These are phyloP conservation scores for Psidium guajava DNA, from an alignment of 345 rosid genomes.

Conservation along the genomic window DNA sequence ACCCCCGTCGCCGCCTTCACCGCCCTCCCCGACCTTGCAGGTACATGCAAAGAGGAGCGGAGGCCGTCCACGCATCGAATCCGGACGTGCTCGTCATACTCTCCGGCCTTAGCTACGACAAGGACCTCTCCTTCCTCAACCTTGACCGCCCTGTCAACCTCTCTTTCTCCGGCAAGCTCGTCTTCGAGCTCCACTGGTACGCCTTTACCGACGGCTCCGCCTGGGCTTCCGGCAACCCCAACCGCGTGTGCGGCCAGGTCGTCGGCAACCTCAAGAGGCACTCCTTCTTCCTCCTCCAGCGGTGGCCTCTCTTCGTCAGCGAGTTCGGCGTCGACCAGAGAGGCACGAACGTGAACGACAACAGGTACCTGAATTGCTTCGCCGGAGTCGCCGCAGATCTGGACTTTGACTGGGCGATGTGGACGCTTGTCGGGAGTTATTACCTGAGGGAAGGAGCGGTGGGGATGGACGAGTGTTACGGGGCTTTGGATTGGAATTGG, in stretches of 20 bases:
- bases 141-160: conserved; percentile 27
- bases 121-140: conserved; percentile 51
- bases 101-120: conserved; percentile 73
- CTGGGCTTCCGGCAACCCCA: conserved; percentile 62
- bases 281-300: conserved; percentile 49
- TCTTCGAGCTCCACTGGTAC: conserved; percentile 87
- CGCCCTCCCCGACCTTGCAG: conserved; percentile 4
- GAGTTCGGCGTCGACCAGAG: conserved; percentile 76
- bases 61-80: conserved; percentile 78
- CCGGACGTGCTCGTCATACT: conserved; percentile 83
- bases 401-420: conserved; percentile 78
- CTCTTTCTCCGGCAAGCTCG: conserved; percentile 51
- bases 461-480: conserved; percentile 61
- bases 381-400: conserved; percentile 58
- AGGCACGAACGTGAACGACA: conserved; percentile 48
- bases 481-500: conserved; percentile 60
- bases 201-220: conserved; percentile 56
- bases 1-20: neutral
- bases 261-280: conserved; percentile 34
- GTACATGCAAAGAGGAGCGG: conserved; percentile 86
- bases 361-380: conserved; percentile 67
- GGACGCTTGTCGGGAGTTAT: conserved; percentile 82
- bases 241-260: conserved; percentile 65
- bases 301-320: conserved; percentile 62
- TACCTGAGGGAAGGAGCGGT: conserved; percentile 60